Evolutionary conservation across 1,284 basidiomycete species (phyloP).

Genomic region (Somion occarium): DNA sequence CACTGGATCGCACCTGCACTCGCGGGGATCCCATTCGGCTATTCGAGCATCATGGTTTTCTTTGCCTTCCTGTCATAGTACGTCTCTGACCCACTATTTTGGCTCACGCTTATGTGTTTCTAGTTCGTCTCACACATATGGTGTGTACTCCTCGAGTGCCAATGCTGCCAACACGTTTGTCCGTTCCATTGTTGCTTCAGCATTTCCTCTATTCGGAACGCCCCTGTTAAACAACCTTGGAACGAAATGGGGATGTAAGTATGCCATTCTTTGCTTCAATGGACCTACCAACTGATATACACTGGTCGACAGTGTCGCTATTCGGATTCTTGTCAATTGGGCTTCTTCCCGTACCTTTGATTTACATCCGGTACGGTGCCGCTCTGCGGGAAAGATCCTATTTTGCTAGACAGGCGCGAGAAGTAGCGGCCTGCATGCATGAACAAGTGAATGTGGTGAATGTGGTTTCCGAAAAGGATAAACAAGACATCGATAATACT

Average conservation of each 20-base stretch:
- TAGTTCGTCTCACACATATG: slow-evolving; percentile 16
- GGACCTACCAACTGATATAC: not conserved
- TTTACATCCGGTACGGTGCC: slow-evolving; percentile 24
- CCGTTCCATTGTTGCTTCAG: slow-evolving; percentile 21
- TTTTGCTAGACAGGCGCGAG: slow-evolving; percentile 19
- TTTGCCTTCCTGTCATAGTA: slow-evolving; percentile 17
- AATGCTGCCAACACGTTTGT: slow-evolving; percentile 21
- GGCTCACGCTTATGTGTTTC: not conserved
- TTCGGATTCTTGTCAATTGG: slow-evolving; percentile 25
- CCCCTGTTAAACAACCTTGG: slow-evolving; percentile 20
- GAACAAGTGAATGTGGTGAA: not conserved
- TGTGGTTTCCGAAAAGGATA: no score
- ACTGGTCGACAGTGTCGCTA: slow-evolving; percentile 18
- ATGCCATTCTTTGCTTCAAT: not conserved
- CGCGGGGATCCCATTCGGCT: slow-evolving; percentile 25
- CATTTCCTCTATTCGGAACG: slow-evolving; percentile 24
- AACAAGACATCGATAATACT: no score
- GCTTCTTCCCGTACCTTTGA: slow-evolving; percentile 24
- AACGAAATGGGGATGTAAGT: slow-evolving; percentile 26
- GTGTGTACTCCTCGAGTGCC: slow-evolving; percentile 24
- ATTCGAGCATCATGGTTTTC: slow-evolving; percentile 20
- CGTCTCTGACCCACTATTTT: not conserved
- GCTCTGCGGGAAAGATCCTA: slow-evolving; percentile 20
- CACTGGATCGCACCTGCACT: slow-evolving; percentile 26
- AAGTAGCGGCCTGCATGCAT: slow-evolving; percentile 15